phyloP scores from a whole-genome alignment of 768 basidiomycete genomes.

The Mycena galopus region DNA sequence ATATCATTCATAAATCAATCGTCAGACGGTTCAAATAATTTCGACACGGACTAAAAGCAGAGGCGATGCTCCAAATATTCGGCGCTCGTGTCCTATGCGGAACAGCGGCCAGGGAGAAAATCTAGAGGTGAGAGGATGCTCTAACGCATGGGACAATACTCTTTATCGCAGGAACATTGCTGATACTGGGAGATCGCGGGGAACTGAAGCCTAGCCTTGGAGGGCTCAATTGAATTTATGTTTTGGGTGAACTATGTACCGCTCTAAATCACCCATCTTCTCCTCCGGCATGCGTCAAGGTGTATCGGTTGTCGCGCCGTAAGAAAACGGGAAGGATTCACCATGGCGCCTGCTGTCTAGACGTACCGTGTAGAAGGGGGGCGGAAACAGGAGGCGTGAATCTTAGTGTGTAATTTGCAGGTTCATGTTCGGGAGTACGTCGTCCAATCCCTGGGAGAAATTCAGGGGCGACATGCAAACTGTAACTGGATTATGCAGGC shows the following conservation, averaged over 20 bases:
- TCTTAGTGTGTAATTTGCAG: too few species aligned
- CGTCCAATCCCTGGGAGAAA: too few species aligned
- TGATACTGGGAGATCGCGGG: not conserved
- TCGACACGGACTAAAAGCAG: not conserved
- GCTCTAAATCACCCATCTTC: slow-evolving; percentile 1
- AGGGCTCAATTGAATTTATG: not conserved
- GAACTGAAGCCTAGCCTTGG: not conserved
- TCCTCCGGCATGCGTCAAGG: not conserved
- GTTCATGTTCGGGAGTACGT: too few species aligned
- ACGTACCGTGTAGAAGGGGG: too few species aligned
- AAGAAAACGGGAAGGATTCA: too few species aligned
- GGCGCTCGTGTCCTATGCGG: not conserved
- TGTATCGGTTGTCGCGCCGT: not conserved
- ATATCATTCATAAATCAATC: not conserved
- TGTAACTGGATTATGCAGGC: too few species aligned
- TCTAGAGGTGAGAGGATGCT: slow-evolving; percentile 1
- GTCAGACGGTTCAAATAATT: not conserved
- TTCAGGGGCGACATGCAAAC: too few species aligned
- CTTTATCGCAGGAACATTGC: not conserved
- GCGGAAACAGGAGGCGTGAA: too few species aligned
- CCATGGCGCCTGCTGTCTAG: too few species aligned
- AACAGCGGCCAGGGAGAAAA: not conserved
- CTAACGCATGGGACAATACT: not conserved
- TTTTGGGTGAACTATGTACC: not conserved
- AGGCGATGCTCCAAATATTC: slow-evolving; percentile 1